Percentiles rank a stretch among this genome's conserved stretches.
These are phyloP conservation scores for Geosmithia flava DNA, from an alignment of 2,329 filamentous ascomycete genomes.

Conservation along the genomic window DNA sequence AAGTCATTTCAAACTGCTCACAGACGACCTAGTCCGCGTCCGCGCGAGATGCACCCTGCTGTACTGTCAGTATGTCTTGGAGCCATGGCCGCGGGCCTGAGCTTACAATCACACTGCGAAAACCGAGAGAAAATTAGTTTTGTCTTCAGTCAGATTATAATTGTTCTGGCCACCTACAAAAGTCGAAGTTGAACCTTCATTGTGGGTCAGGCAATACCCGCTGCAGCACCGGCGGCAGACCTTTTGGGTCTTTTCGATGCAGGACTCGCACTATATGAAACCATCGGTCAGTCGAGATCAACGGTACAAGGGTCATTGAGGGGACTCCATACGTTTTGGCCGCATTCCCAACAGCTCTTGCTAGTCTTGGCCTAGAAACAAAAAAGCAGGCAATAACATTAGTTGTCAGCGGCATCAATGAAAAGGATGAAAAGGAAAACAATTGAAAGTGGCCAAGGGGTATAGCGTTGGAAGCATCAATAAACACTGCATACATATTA, in stretches of 20 bases:
- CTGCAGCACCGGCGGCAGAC: conserved; percentile 61
- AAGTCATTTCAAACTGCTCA: not conserved
- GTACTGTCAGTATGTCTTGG: conserved; percentile 1
- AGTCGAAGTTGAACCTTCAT: conserved; percentile 64
- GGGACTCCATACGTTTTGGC: conserved; percentile 52
- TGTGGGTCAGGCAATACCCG: conserved; percentile 74
- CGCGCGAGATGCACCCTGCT: conserved; percentile 19
- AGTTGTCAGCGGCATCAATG: not conserved
- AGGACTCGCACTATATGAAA: conserved; percentile 53
- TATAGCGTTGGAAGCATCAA: not conserved
- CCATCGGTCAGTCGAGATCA: not conserved
- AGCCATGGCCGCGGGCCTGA: not conserved
- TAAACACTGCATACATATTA: conserved; percentile 3
- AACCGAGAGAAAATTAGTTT: conserved; percentile 14
- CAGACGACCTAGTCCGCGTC: conserved; percentile 17
- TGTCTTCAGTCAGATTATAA: not conserved
- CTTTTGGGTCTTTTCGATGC: conserved; percentile 59
- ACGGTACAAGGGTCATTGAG: not conserved
- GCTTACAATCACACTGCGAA: conserved; percentile 37
- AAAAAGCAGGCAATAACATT: not conserved
- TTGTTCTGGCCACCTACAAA: conserved; percentile 25
- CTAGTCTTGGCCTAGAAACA: conserved; percentile 34
- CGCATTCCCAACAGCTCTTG: conserved; percentile 76
- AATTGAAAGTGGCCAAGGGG: not conserved
- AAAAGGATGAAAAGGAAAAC: not conserved